Percentiles rank a stretch among this genome's conserved stretches.
Evolutionary conservation across 2,329 filamentous ascomycete genomes (phyloP).

Genomic region (Colletotrichum sp.): DNA sequence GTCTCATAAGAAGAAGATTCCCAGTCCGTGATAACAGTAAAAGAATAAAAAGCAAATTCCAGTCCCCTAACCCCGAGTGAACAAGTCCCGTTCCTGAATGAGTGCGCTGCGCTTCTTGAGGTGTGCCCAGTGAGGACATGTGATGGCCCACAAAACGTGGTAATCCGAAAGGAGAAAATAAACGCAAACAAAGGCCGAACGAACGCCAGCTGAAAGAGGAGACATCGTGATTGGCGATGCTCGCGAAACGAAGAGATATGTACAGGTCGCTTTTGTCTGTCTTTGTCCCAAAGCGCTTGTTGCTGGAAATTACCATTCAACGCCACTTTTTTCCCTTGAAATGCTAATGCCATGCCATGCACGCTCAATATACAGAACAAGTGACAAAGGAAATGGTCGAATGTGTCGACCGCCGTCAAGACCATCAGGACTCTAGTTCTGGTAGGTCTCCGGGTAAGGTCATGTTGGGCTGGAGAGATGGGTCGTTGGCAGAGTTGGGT

Average conservation of each 20-base stretch:
- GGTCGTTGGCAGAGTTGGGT: constrained; percentile 66
- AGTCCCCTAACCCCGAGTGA: neutral
- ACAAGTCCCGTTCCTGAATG: constrained; percentile 1
- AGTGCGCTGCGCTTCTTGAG: constrained; percentile 3
- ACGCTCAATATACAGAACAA: constrained; percentile 42
- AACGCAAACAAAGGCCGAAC: constrained; percentile 1
- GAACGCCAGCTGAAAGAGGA: neutral
- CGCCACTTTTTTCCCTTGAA: constrained; percentile 19
- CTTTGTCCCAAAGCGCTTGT: constrained; percentile 15
- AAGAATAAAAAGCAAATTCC: neutral
- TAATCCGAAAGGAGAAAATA: neutral
- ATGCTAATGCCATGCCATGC: constrained; percentile 32
- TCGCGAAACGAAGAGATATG: neutral
- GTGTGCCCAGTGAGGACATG: neutral
- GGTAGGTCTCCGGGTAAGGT: constrained; percentile 30
- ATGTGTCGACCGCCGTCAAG: constrained; percentile 19
- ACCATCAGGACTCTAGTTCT: neutral
- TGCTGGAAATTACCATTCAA: constrained; percentile 12
- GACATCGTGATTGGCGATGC: neutral
- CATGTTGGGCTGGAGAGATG: constrained; percentile 41
- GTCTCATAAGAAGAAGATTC: neutral
- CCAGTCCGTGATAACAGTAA: neutral
- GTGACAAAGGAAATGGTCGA: constrained; percentile 20
- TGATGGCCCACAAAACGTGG: neutral
- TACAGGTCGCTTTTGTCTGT: constrained; percentile 19